Conservation (phyloP, 768 basidiomycete genomes). For the Pholiota microspora region DNA sequence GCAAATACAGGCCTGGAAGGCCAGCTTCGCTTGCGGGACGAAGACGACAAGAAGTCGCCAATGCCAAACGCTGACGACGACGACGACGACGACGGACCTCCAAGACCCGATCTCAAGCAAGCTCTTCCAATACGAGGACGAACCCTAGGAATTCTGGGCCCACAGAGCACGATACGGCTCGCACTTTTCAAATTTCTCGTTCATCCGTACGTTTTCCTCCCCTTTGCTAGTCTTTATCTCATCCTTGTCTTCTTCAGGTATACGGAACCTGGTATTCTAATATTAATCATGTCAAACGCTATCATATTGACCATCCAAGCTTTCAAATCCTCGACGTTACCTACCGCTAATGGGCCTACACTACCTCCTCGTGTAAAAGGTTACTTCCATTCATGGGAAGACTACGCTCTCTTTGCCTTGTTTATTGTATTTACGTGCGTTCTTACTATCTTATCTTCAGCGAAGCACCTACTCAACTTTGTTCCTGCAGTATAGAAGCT, state of each 20-base stretch:
- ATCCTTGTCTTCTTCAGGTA: slow-evolving; percentile 42
- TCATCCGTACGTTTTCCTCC: slow-evolving; percentile 54
- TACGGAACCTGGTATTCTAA: slow-evolving; percentile 84
- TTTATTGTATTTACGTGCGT: slow-evolving; percentile 87
- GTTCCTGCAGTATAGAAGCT: slow-evolving; percentile 68
- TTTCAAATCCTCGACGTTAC: slow-evolving; percentile 54
- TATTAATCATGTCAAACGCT: slow-evolving; percentile 83
- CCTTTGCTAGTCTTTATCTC: neutral
- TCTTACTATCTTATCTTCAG: neutral
- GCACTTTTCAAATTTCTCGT: slow-evolving; percentile 67
- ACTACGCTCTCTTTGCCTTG: slow-evolving; percentile 77
- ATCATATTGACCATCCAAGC: slow-evolving; percentile 82
- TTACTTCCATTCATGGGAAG: slow-evolving; percentile 90
- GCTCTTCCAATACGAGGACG: slow-evolving; percentile 65
- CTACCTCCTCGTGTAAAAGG: slow-evolving; percentile 49
- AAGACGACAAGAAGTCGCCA: slow-evolving; percentile 31
- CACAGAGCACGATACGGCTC: slow-evolving; percentile 61
- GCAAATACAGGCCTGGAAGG: slow-evolving; percentile 59
- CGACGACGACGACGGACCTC: slow-evolving; percentile 34
- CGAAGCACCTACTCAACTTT: slow-evolving; percentile 12
- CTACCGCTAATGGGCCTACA: slow-evolving; percentile 37
- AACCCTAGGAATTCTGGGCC: slow-evolving; percentile 75
- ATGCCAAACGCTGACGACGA: slow-evolving; percentile 28
- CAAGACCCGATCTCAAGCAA: slow-evolving; percentile 41
- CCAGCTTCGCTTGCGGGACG: slow-evolving; percentile 55